Evolutionary conservation across 352 stramenopile genomes (phyloP), one percentile per base, ranked within the genome.

Genomic region (Achlya hypogyna): DNA sequence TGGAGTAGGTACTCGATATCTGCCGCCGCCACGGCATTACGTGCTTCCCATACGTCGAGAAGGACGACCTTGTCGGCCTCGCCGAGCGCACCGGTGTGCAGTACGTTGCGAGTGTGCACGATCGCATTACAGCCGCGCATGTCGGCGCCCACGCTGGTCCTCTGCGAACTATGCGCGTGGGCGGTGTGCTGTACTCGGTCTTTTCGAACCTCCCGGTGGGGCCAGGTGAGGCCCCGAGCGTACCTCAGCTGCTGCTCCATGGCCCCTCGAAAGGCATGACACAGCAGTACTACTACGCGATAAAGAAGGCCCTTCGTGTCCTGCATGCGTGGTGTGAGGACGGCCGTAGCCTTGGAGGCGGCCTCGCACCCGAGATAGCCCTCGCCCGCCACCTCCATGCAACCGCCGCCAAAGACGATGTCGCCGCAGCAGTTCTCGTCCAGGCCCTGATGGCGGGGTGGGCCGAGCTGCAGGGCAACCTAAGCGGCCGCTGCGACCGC

Each of bases 11-110:
- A 12, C 74, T 78, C 1, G 74, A 75, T 8, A 64, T 69, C 1
- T 91, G 80, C 63, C 75, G 71, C 10, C 73, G 69, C 0, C 70
- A 82, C 0, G 63, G 56, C 12, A 81, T 91, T 25, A 79, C 78
- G 18, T 91, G 82, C 38, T 73, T 91, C 8, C 78, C 88, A 51
- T 78, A 78, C 40, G 76, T 72, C 3, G 84, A 89, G 38, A 60
- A 66, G 8, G 71, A 79, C 42, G 82, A 93, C 49, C 47, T 91
- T 0, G 63, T 73, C 0, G 68, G 66, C 16, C 60, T 91, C 0
- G 83, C 81, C 23, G 70, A 71, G 0, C 63, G 49, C n/a, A 71
- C 74, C 10, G 71, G 71, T 1, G 75, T 84, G 9, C 65, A 66
- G 31, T 72, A 78, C 16, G 62, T 93, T 4, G 72, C 77, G 0